A percentile compares a stretch with the other conserved stretches of the same genome.
phyloP scores from a whole-genome alignment of 139 green algal species.

The Yamagishiella unicocca region DNA sequence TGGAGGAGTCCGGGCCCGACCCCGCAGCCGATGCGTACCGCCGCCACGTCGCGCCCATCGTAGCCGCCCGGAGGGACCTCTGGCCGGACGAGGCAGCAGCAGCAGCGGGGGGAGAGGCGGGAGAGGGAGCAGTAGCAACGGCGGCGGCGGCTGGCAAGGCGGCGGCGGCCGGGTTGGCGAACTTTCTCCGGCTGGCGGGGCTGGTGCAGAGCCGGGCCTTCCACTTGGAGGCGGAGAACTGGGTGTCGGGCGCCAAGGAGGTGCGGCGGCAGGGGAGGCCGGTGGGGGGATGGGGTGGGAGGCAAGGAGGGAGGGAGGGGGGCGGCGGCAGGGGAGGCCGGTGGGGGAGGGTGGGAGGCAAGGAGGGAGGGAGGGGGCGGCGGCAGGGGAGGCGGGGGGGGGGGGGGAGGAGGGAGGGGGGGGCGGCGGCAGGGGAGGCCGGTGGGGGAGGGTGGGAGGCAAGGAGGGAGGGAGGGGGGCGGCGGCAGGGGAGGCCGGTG shows the following conservation, averaged over 20 bases:
- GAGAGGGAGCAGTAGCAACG: too few species aligned
- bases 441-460: not conserved
- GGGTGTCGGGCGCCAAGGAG: conserved; percentile 66
- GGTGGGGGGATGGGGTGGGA: not conserved
- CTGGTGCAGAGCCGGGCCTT: conserved; percentile 84
- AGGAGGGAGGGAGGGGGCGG: not conserved
- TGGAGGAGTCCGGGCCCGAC: conserved; percentile 36
- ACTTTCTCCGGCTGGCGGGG: conserved; percentile 63
- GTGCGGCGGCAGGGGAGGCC: not conserved
- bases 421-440: not conserved
- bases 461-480: not conserved
- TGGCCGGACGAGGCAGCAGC: conserved; percentile 54
- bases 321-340: not conserved
- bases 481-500: too few species aligned
- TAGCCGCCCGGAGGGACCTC: conserved; percentile 50
- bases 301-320: not conserved
- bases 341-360: not conserved
- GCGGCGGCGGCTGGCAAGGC: not conserved
- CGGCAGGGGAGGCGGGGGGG: not conserved
- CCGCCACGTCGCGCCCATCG: conserved; percentile 39
- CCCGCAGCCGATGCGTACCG: conserved; percentile 13
- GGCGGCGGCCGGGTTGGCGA: not conserved
- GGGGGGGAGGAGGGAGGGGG: not conserved
- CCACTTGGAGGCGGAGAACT: conserved; percentile 78
- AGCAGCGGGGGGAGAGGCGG: not conserved